Conservation (phyloP, 2,329 filamentous ascomycete genomes). For the Cladophialophora immunda region DNA sequence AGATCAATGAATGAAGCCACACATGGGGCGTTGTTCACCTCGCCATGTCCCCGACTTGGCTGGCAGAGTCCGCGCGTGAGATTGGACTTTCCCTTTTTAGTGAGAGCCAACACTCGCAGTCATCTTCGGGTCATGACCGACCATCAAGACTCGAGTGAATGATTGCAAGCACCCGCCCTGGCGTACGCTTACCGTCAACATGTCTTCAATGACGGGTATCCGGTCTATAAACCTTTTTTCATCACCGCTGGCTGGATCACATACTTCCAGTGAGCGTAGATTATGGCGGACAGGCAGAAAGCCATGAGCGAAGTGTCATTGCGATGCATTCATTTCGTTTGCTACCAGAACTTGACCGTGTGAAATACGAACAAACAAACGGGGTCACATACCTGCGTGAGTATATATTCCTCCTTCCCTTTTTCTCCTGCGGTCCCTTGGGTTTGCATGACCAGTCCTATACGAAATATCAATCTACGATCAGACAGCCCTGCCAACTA, state of each 20-base stretch:
- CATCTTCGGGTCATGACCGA: neutral
- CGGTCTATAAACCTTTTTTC: neutral
- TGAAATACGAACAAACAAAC: neutral
- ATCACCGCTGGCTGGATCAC: neutral
- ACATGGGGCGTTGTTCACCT: neutral
- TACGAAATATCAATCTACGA: neutral
- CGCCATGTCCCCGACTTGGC: neutral
- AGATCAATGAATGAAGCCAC: neutral
- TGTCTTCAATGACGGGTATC: neutral
- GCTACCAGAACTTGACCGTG: neutral
- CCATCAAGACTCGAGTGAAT: neutral
- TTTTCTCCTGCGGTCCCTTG: neutral
- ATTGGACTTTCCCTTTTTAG: conserved; percentile 4
- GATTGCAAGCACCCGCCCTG: neutral
- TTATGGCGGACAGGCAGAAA: neutral
- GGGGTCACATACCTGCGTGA: neutral
- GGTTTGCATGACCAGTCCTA: neutral
- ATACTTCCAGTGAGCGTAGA: neutral
- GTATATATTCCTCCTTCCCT: neutral
- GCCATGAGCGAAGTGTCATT: neutral
- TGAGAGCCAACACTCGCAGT: neutral
- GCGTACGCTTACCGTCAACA: neutral
- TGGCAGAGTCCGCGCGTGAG: neutral
- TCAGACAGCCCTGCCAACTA: neutral
- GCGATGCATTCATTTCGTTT: neutral